Conservation (phyloP, 2,329 filamentous ascomycete species). For the Fusarium sp. region DNA sequence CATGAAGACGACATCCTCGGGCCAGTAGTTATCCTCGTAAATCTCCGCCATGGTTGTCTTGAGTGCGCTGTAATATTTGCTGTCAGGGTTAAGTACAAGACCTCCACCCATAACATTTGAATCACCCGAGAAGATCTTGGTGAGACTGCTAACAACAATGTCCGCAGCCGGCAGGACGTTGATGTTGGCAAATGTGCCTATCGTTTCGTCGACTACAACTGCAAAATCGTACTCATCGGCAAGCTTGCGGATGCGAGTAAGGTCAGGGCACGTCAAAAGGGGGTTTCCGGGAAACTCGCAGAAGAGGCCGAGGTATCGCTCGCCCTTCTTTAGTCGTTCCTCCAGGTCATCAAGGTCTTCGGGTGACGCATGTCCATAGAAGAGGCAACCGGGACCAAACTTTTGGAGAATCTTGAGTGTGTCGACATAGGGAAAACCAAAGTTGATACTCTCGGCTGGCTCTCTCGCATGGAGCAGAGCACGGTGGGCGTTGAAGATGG, state of each 20-base stretch:
- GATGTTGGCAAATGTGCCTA: conserved; percentile 96
- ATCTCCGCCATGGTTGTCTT: conserved; percentile 72
- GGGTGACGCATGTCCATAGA: conserved; percentile 84
- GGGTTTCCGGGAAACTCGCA: conserved; percentile 97
- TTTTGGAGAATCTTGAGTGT: conserved; percentile 95
- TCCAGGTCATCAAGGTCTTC: conserved; percentile 89
- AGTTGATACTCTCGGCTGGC: conserved; percentile 81
- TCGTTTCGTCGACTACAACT: conserved; percentile 93
- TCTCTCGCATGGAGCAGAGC: conserved; percentile 74
- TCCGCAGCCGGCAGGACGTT: conserved; percentile 91
- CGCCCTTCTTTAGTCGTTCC: conserved; percentile 72
- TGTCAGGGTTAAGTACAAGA: conserved; percentile 70
- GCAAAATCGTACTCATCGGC: conserved; percentile 89
- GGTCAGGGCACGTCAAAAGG: conserved; percentile 84
- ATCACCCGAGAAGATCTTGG: conserved; percentile 97
- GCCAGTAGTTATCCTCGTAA: conserved; percentile 93
- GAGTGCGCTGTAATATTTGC: conserved; percentile 76
- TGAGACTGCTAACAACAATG: conserved; percentile 92
- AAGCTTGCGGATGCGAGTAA: conserved; percentile 80
- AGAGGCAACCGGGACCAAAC: conserved; percentile 88
- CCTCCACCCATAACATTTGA: conserved; percentile 98
- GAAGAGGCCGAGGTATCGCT: conserved; percentile 84
- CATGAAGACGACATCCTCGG: conserved; percentile 92
- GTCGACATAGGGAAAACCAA: conserved; percentile 98
- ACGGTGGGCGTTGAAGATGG: conserved; percentile 90